Base-by-base conservation (phyloP, 2,329 filamentous ascomycete species). In the Monilinia aucupariae region DNA sequence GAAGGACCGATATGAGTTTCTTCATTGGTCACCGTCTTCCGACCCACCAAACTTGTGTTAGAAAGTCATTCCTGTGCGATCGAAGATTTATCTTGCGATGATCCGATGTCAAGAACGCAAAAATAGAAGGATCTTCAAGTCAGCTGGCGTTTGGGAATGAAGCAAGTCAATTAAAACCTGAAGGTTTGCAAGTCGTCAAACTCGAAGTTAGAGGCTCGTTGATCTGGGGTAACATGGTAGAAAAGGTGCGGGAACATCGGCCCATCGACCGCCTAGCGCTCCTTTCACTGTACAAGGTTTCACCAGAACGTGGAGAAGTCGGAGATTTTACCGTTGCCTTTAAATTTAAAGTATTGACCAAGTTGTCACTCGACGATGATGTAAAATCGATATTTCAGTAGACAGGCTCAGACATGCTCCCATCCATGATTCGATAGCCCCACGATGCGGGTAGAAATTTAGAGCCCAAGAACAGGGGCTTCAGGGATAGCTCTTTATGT, bases 1-100 rank as follows among this genome's bases (percentile, higher is more conserved):
- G 45, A 62, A 62, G 59, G 59, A 62, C 59, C 59, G 59, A 62
- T 62, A 62, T 61, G 48, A 53, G 20, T 61, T 62, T 56, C 51
- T 55, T 20, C 32, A 56, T 56, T 56, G 52, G 59, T 62, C 49
- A 45, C 17, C 22, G 45, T 49, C 25, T 39, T 41, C 41, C 51
- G 41, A 62, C 22, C 22, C 43, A 41, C 51, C 51, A 49, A 34
- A 62, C n/a, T 39, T 25, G 25, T 56, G 32, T 41, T 22, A 15
- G 37, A 39, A 39, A 39, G 15, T 15, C 37, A 39, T 39, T 39
- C 37, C 10, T 30, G 22, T 55, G 49, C 27, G 51, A 48, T 61
- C 30, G 22, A 56, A 41, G 39, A 25, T 48, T 37, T 15, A 61
- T 43, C 34, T 45, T 5, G 45, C 2, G 59, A 41, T 48, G 10